Evolutionary conservation across 768 basidiomycete genomes (phyloP), one percentile per base, ranked within the genome.

Genomic region (Serendipita sp.): DNA sequence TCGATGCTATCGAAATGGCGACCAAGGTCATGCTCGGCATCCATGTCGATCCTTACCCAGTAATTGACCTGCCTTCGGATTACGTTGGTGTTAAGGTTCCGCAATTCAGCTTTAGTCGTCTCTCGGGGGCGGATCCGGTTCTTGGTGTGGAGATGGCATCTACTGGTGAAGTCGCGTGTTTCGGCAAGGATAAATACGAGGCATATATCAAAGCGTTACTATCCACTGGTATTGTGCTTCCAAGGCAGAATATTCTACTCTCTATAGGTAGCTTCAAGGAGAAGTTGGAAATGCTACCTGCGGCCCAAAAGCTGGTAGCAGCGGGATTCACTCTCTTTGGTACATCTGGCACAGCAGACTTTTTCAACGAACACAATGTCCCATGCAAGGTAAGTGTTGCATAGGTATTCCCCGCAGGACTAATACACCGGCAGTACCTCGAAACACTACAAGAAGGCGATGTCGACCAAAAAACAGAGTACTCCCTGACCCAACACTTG

Each of bases 81-180:
- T 99, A 98, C 72, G 96, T 99, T 66, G 96, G 95, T 65, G 88
- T 99, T 76, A 99, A 99, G 78, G 95, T 96, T 2, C 93, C 96
- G n/a, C 96, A 99, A 74, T 99, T 98, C 84, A 93, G 90, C 70
- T 99, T 98, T 77, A 92, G 89, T 70, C 86, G 96, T 47, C 77
- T 99, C 41, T 94, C 92, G 18, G 96, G 96, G 30, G 96, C 96
- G 18, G 96, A 99, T 73, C 96, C 96, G 18, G 88, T 98, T 4
- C 82, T 97, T 11, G 95, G 96, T 71, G 95, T 98, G 47, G 96
- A 99, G 78, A 99, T 99, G 96, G 96, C 96, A 15, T 98, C 96
- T 16, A 99, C 95, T 0, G 96, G 96, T 65, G 96, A 99, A 73
- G 96, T 99, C 30, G 96, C 96, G 16, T 98, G 95, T 76, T 99